Evolutionary conservation across 2,329 filamentous ascomycete genomes (phyloP), one percentile per base, ranked within the genome.

Genomic region (Alternaria metachromatica): DNA sequence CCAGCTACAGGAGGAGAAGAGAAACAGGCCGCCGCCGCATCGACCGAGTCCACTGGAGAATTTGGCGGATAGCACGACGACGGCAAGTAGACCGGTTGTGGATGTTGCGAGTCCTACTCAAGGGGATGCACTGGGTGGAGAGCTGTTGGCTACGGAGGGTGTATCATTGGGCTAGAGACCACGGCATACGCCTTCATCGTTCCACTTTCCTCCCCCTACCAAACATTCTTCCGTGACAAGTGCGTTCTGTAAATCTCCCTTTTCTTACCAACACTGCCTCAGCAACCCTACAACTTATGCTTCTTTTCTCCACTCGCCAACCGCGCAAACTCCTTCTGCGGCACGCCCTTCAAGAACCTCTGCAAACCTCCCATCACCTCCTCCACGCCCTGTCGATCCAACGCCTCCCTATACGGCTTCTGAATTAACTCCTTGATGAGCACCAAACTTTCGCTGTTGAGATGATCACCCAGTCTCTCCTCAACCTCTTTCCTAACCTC

Each of bases 341-440:
- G 96, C 46, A 94, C 85, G 0, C 94, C 94, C 64, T 83, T 87
- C 70, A 92, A 79, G 76, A 98, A 97, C 63, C 94, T 84, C 65
- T 94, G 90, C 76, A 98, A 78, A 0, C 94, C 95, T 3, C 88
- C 90, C 84, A 97, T 94, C 1, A 96, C 93, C 86, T 98, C 95
- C 33, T 87, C 83, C 7, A 94, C 89, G 68, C 92, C 95, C 83
- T 95, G 91, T 60, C 83, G 82, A 80, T 97, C 93, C 73, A 96
- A 78, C 11, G 87, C 73, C 58, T 93, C 91, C 74, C 87, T 83
- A 79, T 93, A 91, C 1, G 92, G 92, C 75, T 87, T 85, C 62
- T 91, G 83, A 63, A 99, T 91, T 76, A 98, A 80, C 74, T 87
- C 89, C 87, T 98, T 98, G 76, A 97, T 96, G 66, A 89, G 89